phyloP scores from a whole-genome alignment of 2,329 filamentous ascomycete genomes.

The Paraphaeosphaeria minitans region DNA sequence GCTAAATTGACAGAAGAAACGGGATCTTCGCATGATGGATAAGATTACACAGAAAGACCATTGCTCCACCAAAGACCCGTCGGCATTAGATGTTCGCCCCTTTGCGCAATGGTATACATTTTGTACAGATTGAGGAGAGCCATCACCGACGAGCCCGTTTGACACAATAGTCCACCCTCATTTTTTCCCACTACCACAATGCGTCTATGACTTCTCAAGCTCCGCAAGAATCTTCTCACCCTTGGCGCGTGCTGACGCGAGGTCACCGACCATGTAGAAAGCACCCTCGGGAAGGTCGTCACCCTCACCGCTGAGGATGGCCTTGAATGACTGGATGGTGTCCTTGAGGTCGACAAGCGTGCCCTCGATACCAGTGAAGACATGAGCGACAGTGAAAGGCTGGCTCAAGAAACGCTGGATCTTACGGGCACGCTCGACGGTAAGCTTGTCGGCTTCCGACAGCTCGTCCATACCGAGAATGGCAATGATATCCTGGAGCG shows the following conservation, averaged over 20 bases:
- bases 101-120: constrained; percentile 41
- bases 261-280: constrained; percentile 98
- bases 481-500: constrained; percentile 99
- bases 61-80: constrained; percentile 41
- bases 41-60: constrained; percentile 47
- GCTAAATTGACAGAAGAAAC: constrained; percentile 26
- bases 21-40: constrained; percentile 45
- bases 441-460: constrained; percentile 98
- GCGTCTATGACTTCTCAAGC: constrained; percentile 64
- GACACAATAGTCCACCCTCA: constrained; percentile 42
- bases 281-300: constrained; percentile 90
- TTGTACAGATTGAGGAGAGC: constrained; percentile 44
- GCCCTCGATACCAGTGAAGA: constrained; percentile 95
- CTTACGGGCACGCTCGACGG: constrained; percentile 99
- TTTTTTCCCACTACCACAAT: constrained; percentile 36
- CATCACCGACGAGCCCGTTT: constrained; percentile 39
- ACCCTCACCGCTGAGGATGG: constrained; percentile 92
- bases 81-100: constrained; percentile 33
- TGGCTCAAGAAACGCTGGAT: constrained; percentile 99
- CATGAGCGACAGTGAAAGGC: constrained; percentile 89
- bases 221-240: constrained; percentile 99
- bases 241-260: constrained; percentile 91
- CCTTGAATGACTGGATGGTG: constrained; percentile 97
- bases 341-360: constrained; percentile 98
- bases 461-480: constrained; percentile 99